Base-by-base conservation (phyloP, 768 basidiomycete species). In the Amanita fuliginea region DNA sequence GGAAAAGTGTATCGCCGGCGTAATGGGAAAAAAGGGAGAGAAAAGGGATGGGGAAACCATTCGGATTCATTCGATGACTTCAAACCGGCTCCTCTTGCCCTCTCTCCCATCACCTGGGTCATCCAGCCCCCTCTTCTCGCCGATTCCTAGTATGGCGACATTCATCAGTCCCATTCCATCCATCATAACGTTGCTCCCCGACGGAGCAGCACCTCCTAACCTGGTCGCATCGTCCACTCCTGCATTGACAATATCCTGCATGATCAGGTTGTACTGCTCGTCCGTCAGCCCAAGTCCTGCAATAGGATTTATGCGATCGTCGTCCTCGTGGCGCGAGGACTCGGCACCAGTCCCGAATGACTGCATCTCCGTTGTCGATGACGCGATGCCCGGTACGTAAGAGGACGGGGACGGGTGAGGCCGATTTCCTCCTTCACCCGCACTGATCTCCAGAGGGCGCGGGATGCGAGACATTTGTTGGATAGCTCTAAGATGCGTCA, bases 201-300 rank as follows among this genome's bases (percentile, higher is more conserved):
- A 14, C 14, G 42, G 21, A 4, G 19, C 6, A 11, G 18, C 24
- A 2, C 55, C 52, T 10, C 55, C 53, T 30, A 53, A 44, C 13
- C 57, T 26, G 14, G 9, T n/a, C 22, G 28, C 37, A 35, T 37
- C 49, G 47, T 28, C 43, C n/a, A n/a, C 19, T 28, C 54, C 46
- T 26, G 76, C 79, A 58, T 67, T 75, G 37, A 87, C 78, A 51
- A 92, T 72, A 47, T 78, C 82, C 62, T 82, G 80, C 55, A 94
- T 62, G 50, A 94, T 87, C 53, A 78, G 62, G 48, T 76, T 76
- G 67, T 94, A 96, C 64, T 92, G 87, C 60, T 93, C 88, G 57
- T 94, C 90, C 13, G 83, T 78, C 48, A 94, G 75, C 10, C 91
- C 92, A 80, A 93, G 86, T 14, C 81, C 85, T 13, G 83, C 86